A percentile compares a stretch with the other conserved stretches of the same genome.
Evolutionary conservation across 805 yeast species (phyloP).

Genomic region (Tetrapisispora iriomotensis): DNA sequence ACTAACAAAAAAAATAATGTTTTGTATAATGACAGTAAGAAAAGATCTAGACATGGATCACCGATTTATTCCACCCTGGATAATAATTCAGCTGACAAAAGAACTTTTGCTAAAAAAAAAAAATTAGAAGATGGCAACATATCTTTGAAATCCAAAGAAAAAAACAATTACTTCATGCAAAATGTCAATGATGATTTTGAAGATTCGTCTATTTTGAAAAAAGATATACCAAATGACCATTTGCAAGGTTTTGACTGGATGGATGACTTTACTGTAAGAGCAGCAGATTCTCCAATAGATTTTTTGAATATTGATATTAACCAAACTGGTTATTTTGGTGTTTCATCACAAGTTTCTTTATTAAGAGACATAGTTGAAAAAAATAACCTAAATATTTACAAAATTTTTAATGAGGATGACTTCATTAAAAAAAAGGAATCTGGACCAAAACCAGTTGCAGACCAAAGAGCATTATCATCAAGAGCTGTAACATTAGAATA

Average conservation of each 20-base stretch:
- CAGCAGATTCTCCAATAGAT: conserved; percentile 50
- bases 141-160: neutral
- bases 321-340: conserved; percentile 56
- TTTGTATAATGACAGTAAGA: neutral
- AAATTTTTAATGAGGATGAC: neutral
- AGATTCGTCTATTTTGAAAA: conserved; percentile 20
- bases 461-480: conserved; percentile 8
- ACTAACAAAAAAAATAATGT: neutral
- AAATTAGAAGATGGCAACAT: neutral
- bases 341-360: conserved; percentile 49
- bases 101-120: neutral
- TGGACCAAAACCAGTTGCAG: conserved; percentile 2
- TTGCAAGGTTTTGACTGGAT: conserved; percentile 52
- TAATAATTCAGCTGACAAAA: neutral
- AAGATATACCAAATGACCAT: conserved; percentile 35
- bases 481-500: conserved; percentile 21
- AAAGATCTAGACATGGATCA: too few species aligned
- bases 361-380: conserved; percentile 35
- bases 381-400: neutral
- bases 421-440: neutral
- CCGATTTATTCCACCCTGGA: too few species aligned
- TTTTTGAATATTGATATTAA: conserved; percentile 42
- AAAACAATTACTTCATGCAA: neutral
- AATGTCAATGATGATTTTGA: too few species aligned
- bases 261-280: conserved; percentile 31